phyloP scores from a whole-genome alignment of 495 filamentous ascomycete species.

The Lichina pygmaea region DNA sequence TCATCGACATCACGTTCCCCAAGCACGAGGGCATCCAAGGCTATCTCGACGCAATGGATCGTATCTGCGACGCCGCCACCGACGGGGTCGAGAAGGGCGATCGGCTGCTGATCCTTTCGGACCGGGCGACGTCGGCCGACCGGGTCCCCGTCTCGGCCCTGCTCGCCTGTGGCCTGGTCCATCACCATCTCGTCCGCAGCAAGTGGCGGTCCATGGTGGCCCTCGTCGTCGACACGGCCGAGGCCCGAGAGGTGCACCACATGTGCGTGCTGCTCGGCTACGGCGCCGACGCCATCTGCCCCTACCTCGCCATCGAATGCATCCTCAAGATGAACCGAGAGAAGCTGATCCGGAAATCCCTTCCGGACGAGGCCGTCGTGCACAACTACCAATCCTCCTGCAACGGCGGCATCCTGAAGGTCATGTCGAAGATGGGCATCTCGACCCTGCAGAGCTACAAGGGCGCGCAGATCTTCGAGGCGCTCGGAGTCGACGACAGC shows the following conservation, averaged over 20 bases:
- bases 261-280: constrained; percentile 96
- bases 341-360: constrained; percentile 71
- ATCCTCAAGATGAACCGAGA: constrained; percentile 97
- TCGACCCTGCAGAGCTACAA: constrained; percentile 97
- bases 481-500: constrained; percentile 83
- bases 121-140: constrained; percentile 61
- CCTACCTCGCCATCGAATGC: constrained; percentile 92
- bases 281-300: constrained; percentile 87
- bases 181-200: constrained; percentile 91
- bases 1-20: constrained; percentile 91
- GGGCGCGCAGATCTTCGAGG: constrained; percentile 97
- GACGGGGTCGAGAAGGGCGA: constrained; percentile 66
- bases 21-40: constrained; percentile 65
- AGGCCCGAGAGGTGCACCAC: constrained; percentile 96
- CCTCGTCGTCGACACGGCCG: constrained; percentile 76
- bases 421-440: constrained; percentile 99
- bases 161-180: constrained; percentile 79
- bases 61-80: constrained; percentile 66
- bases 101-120: constrained; percentile 73
- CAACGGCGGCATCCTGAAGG: constrained; percentile 94
- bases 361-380: constrained; percentile 62
- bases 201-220: constrained; percentile 85
- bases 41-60: constrained; percentile 72
- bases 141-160: constrained; percentile 74
- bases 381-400: constrained; percentile 96